Conservation (phyloP, 169 alveolate genomes). For the Plasmodium cynomolgi region DNA sequence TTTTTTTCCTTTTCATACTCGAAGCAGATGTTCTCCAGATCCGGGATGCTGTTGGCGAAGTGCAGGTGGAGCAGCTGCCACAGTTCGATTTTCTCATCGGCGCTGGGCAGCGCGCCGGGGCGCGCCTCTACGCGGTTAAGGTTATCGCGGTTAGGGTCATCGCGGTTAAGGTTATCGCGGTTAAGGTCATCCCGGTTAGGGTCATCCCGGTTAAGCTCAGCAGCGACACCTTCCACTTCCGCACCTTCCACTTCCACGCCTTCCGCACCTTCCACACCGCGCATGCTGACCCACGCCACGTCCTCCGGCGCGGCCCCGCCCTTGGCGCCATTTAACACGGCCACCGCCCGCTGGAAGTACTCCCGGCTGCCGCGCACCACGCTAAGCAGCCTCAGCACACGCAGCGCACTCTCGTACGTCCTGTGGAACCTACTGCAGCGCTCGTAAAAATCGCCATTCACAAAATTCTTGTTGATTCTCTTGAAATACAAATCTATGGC, state of each 20-base stretch:
- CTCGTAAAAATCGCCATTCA: constrained; percentile 26
- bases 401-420: constrained; percentile 16
- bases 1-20: constrained; percentile 46
- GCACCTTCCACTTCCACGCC: background rate
- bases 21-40: constrained; percentile 13
- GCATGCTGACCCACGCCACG: background rate
- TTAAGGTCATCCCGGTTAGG: background rate
- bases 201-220: background rate
- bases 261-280: background rate
- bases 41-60: background rate
- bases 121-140: too few relatives aligned
- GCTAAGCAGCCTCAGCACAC: background rate
- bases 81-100: background rate
- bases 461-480: constrained; percentile 39
- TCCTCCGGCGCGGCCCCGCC: background rate
- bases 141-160: background rate
- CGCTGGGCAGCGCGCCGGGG: background rate
- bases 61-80: constrained; percentile 1
- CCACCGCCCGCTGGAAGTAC: constrained; percentile 6
- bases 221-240: background rate
- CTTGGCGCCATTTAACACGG: background rate
- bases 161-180: background rate
- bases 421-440: constrained; percentile 10
- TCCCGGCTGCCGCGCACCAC: background rate
- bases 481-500: constrained; percentile 13